Evolutionary conservation across 345 rosid species (phyloP).

Genomic region (Cochlearia excelsa): DNA sequence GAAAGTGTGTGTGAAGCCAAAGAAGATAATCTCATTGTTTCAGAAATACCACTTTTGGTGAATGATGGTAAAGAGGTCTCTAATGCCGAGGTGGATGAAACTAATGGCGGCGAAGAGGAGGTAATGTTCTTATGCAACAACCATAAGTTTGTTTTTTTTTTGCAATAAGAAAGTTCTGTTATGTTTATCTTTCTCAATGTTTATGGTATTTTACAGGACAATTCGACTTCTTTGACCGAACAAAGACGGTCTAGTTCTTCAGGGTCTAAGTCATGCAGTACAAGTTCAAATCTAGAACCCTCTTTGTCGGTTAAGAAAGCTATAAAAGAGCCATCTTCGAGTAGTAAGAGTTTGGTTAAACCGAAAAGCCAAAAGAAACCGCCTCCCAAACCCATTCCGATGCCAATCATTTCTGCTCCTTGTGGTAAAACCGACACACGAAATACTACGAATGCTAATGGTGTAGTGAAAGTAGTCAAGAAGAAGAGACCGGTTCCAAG

Average conservation of each 20-base stretch:
- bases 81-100: conserved; percentile 30
- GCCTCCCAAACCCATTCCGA: conserved; percentile 14
- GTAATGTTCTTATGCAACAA: conserved; percentile 33
- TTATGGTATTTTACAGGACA: conserved; percentile 39
- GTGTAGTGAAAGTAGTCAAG: conserved; percentile 24
- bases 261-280: not conserved
- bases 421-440: not conserved
- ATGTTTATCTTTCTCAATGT: not conserved
- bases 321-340: conserved; percentile 23
- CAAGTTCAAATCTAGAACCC: conserved; percentile 18
- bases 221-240: conserved; percentile 34
- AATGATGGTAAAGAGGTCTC: conserved; percentile 27
- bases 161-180: conserved; percentile 23
- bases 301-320: conserved; percentile 9
- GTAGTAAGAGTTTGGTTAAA: conserved; percentile 17
- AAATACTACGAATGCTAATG: conserved; percentile 5
- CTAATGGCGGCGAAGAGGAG: conserved; percentile 31
- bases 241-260: conserved; percentile 41
- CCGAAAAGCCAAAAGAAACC: conserved; percentile 16
- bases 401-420: conserved; percentile 19
- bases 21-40: conserved; percentile 11
- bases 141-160: not conserved
- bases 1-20: too few species aligned
- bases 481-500: conserved; percentile 37
- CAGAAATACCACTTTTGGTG: conserved; percentile 10